phyloP scores from a whole-genome alignment of 768 basidiomycete species.

The Floccularia luteovirens region DNA sequence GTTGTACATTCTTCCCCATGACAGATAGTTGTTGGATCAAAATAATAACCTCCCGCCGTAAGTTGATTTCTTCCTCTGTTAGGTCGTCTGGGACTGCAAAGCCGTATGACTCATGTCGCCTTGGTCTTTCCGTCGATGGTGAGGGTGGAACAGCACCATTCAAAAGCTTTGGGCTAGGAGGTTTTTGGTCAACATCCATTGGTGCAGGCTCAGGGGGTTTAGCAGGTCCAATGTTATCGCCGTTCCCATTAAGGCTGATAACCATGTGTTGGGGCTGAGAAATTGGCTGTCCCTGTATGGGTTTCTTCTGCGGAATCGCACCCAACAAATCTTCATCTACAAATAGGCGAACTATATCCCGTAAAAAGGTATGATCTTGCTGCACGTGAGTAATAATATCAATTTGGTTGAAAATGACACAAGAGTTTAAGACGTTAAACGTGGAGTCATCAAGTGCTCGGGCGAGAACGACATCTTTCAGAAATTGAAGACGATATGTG shows the following conservation, averaged over 20 bases:
- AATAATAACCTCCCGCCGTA: conserved; percentile 71
- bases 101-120: conserved; percentile 29
- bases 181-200: conserved; percentile 32
- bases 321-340: conserved; percentile 61
- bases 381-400: conserved; percentile 93
- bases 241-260: conserved; percentile 33
- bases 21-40: conserved; percentile 89
- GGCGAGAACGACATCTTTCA: conserved; percentile 97
- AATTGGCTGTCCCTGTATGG: conserved; percentile 18
- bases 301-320: conserved; percentile 10
- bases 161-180: conserved; percentile 15
- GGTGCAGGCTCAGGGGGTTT: conserved; percentile 14
- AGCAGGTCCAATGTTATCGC: conserved; percentile 23
- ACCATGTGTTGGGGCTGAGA: conserved; percentile 22
- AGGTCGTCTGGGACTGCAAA: conserved; percentile 51
- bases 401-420: conserved; percentile 98
- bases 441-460: conserved; percentile 93
- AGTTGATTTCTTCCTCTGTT: conserved; percentile 43
- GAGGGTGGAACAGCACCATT: conserved; percentile 19
- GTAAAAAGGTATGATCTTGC: conserved; percentile 65
- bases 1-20: conserved; percentile 96
- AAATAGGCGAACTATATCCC: conserved; percentile 71
- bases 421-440: conserved; percentile 93
- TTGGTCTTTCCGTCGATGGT: conserved; percentile 13
- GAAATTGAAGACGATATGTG: conserved; percentile 93